Evolutionary conservation across 1,139 yeast genomes (phyloP).

Genomic region (Meyerozyma elateridarum): DNA sequence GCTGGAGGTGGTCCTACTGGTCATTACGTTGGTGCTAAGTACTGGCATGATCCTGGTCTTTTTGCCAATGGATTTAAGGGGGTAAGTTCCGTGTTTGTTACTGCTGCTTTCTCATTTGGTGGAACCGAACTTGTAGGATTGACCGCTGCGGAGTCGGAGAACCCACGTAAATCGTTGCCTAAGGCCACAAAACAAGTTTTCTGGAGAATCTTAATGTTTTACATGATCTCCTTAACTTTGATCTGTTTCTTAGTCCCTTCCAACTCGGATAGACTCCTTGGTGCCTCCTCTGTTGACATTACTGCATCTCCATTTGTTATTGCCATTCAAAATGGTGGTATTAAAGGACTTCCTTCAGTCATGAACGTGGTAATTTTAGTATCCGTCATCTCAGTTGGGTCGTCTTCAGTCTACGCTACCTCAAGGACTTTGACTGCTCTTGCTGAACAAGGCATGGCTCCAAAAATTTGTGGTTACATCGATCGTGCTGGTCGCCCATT

Average conservation of each 20-base stretch:
- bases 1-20: slow-evolving; percentile 32
- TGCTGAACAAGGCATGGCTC: slow-evolving; percentile 31
- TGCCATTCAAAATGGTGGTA: slow-evolving; percentile 57
- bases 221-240: slow-evolving; percentile 27
- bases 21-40: slow-evolving; percentile 19
- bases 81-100: slow-evolving; percentile 45
- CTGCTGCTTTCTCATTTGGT: slow-evolving; percentile 55
- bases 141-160: slow-evolving; percentile 39
- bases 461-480: slow-evolving; percentile 25
- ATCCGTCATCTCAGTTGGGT: slow-evolving; percentile 54
- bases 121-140: slow-evolving; percentile 44
- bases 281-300: slow-evolving; percentile 34
- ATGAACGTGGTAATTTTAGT: slow-evolving; percentile 69
- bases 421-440: slow-evolving; percentile 29
- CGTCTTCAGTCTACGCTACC: slow-evolving; percentile 30
- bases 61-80: slow-evolving; percentile 41
- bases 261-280: slow-evolving; percentile 27
- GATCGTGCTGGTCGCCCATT: slow-evolving; percentile 30
- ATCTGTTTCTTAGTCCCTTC: slow-evolving; percentile 34
- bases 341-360: slow-evolving; percentile 60
- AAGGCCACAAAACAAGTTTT: slow-evolving; percentile 37
- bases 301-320: slow-evolving; percentile 52
- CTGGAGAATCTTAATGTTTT: slow-evolving; percentile 32
- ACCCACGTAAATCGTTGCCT: slow-evolving; percentile 36
- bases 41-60: slow-evolving; percentile 31